These are phyloP conservation scores for Suillus subalutaceus DNA, from an alignment of 768 basidiomycete genomes.

Conservation along the genomic window DNA sequence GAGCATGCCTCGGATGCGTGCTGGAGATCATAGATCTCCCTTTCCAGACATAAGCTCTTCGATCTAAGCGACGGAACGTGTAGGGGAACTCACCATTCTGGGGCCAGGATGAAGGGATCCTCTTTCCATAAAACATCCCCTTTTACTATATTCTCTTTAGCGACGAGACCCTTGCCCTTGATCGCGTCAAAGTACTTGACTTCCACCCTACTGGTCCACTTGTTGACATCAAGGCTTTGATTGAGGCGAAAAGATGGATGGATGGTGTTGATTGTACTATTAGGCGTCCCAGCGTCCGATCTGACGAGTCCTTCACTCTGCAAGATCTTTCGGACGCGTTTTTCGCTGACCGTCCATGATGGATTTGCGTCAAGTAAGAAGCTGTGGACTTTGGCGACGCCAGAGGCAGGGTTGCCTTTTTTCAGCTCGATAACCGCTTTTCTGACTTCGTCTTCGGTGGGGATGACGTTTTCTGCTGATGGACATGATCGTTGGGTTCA, in stretches of 20 bases:
- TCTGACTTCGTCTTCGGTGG: conserved; percentile 66
- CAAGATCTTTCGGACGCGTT: conserved; percentile 73
- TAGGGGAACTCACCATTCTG: conserved; percentile 64
- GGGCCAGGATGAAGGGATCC: conserved; percentile 78
- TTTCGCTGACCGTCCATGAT: conserved; percentile 83
- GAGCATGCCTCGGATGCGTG: conserved; percentile 61
- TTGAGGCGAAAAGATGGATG: conserved; percentile 70
- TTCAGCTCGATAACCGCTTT: conserved; percentile 57
- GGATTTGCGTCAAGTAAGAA: conserved; percentile 61
- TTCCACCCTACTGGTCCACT: conserved; percentile 65
- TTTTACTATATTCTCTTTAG: conserved; percentile 62
- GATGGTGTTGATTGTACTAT: conserved; percentile 21
- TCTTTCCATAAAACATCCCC: conserved; percentile 86
- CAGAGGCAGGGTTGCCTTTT: conserved; percentile 60
- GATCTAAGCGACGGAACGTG: neutral
- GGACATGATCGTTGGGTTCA: conserved; percentile 7
- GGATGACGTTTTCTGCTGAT: conserved; percentile 31
- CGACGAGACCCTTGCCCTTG: conserved; percentile 86
- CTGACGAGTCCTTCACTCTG: conserved; percentile 57
- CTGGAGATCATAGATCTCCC: conserved; percentile 81
- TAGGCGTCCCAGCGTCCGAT: conserved; percentile 11
- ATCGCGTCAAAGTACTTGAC: conserved; percentile 67
- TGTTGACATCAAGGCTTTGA: conserved; percentile 58
- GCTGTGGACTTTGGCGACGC: conserved; percentile 71
- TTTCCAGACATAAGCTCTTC: conserved; percentile 30